These are phyloP conservation scores for Phaffomyces antillensis DNA, from an alignment of 805 yeast species.

Conservation along the genomic window DNA sequence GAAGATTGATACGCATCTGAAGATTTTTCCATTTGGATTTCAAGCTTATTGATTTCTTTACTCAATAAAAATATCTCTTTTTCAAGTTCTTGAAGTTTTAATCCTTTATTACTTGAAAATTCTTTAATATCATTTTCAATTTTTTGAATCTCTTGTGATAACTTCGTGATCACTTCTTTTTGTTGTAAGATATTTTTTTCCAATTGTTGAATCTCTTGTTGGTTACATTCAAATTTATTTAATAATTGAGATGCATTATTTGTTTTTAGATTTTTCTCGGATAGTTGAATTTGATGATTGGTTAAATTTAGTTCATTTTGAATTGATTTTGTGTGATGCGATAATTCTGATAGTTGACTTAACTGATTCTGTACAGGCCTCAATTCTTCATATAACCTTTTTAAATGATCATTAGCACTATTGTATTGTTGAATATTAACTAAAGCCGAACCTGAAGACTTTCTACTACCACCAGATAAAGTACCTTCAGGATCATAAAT, in stretches of 20 bases:
- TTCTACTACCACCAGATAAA: slow-evolving; percentile 89
- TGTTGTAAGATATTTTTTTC: slow-evolving; percentile 31
- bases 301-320: slow-evolving; percentile 54
- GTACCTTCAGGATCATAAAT: slow-evolving; percentile 95
- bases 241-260: slow-evolving; percentile 53
- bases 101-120: slow-evolving; percentile 70
- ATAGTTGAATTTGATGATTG: slow-evolving; percentile 50
- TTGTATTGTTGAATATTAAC: slow-evolving; percentile 62
- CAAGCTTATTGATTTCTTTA: slow-evolving; percentile 28
- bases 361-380: slow-evolving; percentile 33
- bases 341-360: slow-evolving; percentile 33
- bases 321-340: slow-evolving; percentile 43
- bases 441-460: slow-evolving; percentile 48
- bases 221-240: slow-evolving; percentile 39
- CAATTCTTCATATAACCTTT: slow-evolving; percentile 37
- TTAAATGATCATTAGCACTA: slow-evolving; percentile 31
- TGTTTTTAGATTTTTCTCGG: slow-evolving; percentile 46
- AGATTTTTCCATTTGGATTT: slow-evolving; percentile 34
- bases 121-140: slow-evolving; percentile 78
- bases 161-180: slow-evolving; percentile 24
- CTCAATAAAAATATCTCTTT: slow-evolving; percentile 40
- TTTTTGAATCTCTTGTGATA: slow-evolving; percentile 36
- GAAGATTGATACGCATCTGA: slow-evolving; percentile 53
- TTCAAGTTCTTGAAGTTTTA: slow-evolving; percentile 63
- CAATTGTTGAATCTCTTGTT: slow-evolving; percentile 39